Conservation (phyloP, 768 basidiomycete species). For the Hydnomerulius pinastri region DNA sequence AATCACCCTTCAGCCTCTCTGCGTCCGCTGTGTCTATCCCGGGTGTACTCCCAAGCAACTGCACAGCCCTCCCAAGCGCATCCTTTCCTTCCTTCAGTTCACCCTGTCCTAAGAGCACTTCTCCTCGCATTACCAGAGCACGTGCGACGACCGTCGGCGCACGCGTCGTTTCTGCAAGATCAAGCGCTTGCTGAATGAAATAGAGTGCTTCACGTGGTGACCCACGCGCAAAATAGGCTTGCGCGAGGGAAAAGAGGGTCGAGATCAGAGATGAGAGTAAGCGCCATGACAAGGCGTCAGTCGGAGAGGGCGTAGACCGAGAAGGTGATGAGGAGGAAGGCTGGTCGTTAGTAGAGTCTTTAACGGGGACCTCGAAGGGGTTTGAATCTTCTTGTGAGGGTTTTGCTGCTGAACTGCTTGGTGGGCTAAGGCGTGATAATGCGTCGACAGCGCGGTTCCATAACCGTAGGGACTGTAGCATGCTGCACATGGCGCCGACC, state of each 20-base stretch:
- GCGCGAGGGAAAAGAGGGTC: conserved; percentile 64
- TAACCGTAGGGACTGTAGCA: conserved; percentile 72
- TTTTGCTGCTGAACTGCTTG: conserved; percentile 24
- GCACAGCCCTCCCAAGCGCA: conserved; percentile 52
- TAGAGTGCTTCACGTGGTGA: conserved; percentile 85
- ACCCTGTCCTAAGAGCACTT: conserved; percentile 68
- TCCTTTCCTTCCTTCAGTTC: conserved; percentile 57
- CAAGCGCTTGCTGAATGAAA: conserved; percentile 76
- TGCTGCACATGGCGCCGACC: conserved; percentile 52
- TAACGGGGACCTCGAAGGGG: conserved; percentile 54
- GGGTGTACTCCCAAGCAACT: conserved; percentile 45
- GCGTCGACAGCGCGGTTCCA: conserved; percentile 81
- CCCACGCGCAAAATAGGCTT: conserved; percentile 70
- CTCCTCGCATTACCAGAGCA: conserved; percentile 66
- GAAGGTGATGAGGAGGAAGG: conserved; percentile 14
- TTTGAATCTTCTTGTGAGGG: conserved; percentile 41
- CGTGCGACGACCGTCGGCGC: conserved; percentile 65
- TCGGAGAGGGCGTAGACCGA: conserved; percentile 26
- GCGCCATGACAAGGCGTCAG: conserved; percentile 72
- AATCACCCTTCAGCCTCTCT: conserved; percentile 56
- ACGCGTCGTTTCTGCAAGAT: conserved; percentile 68
- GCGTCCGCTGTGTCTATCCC: conserved; percentile 63
- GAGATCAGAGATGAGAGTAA: conserved; percentile 70
- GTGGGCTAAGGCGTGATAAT: conserved; percentile 57
- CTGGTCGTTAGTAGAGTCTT: conserved; percentile 41